phyloP scores from a whole-genome alignment of 2,329 filamentous ascomycete genomes.

The Neoscytalidium dimidiatum region DNA sequence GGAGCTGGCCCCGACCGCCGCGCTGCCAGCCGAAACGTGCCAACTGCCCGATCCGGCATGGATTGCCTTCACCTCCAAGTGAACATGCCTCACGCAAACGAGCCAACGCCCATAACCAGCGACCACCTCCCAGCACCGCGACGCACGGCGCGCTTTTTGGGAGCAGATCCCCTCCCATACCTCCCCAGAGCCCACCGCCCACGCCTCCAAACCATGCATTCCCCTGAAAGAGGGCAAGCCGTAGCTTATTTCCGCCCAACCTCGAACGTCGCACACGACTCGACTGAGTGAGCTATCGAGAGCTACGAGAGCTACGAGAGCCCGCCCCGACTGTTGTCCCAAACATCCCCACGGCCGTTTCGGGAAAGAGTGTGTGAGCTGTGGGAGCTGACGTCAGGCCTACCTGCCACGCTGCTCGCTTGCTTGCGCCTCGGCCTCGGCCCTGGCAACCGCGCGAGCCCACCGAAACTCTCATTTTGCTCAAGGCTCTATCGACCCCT shows the following conservation, averaged over 20 bases:
- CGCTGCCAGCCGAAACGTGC: neutral
- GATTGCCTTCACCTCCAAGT: neutral
- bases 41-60: neutral
- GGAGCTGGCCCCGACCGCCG: conserved; percentile 14
- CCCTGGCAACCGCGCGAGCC: neutral
- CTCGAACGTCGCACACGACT: conserved; percentile 14
- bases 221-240: neutral
- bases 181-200: neutral
- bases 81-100: neutral
- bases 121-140: neutral
- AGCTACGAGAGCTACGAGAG: no score
- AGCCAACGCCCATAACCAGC: neutral
- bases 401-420: neutral
- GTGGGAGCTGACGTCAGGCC: neutral
- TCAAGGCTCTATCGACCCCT: neutral
- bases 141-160: neutral
- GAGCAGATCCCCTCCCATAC: no score
- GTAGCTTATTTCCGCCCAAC: conserved; percentile 3
- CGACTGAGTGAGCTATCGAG: neutral
- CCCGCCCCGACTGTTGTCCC: no score
- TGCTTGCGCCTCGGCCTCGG: neutral
- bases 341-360: no score
- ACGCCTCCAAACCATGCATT: neutral
- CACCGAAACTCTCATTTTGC: neutral
- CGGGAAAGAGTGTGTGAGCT: neutral